phyloP scores from a whole-genome alignment of 2,329 filamentous ascomycete species.

The Falciphora oryzae region DNA sequence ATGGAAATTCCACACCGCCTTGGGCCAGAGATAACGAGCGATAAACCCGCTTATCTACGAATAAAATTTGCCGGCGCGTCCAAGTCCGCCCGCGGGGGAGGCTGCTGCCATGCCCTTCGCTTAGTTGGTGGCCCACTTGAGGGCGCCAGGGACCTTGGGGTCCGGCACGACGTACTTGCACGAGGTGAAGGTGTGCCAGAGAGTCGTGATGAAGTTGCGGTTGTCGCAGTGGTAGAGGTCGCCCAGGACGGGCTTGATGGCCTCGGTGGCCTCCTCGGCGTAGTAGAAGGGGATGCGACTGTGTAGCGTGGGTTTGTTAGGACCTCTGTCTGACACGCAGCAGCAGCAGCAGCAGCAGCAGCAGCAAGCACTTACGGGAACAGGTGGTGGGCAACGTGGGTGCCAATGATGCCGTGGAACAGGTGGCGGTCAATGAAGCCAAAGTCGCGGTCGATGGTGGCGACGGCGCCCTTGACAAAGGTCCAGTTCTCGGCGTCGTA shows the following conservation, averaged over 20 bases:
- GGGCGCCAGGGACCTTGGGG: slow-evolving; percentile 27
- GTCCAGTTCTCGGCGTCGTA: slow-evolving; percentile 55
- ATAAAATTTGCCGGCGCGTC: neutral
- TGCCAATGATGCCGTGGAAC: slow-evolving; percentile 61
- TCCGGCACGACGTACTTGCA: slow-evolving; percentile 42
- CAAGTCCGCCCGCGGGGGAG: neutral
- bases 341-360: neutral
- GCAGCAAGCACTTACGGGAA: slow-evolving; percentile 39
- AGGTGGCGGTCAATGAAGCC: slow-evolving; percentile 59
- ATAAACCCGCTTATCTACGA: neutral
- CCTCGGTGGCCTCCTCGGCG: slow-evolving; percentile 51
- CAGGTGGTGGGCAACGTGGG: slow-evolving; percentile 58
- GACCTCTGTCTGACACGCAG: slow-evolving; percentile 3
- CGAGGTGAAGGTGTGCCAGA: slow-evolving; percentile 40
- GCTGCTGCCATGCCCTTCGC: too few relatives aligned
- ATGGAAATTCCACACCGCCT: neutral
- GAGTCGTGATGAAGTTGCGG: slow-evolving; percentile 36
- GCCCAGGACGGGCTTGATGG: slow-evolving; percentile 51
- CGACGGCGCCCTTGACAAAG: slow-evolving; percentile 55
- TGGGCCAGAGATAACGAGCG: neutral
- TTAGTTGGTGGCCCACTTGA: slow-evolving; percentile 26
- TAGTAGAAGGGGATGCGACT: slow-evolving; percentile 55
- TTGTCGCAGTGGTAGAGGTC: slow-evolving; percentile 44
- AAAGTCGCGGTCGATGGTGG: slow-evolving; percentile 59
- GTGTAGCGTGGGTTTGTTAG: neutral